A percentile compares a stretch with the other conserved stretches of the same genome.
Conservation (phyloP, 306 rosid species). For the Cyclanthera cordifolia region DNA sequence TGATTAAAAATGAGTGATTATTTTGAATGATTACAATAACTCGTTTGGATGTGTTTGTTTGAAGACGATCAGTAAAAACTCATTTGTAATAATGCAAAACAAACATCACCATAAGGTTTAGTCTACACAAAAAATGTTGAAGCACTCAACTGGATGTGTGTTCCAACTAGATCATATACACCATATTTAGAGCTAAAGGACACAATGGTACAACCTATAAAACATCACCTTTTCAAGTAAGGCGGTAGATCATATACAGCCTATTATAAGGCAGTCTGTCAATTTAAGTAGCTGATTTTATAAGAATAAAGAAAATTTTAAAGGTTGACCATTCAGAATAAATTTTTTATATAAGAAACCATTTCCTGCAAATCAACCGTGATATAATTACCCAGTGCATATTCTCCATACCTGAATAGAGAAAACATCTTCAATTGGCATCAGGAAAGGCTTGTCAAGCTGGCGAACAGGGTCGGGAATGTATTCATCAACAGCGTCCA, state of each 20-base stretch:
- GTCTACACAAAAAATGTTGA: not conserved
- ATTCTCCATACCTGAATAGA: conserved; percentile 60
- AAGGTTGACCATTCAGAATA: not conserved
- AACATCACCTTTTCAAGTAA: no score
- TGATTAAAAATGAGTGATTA: no score
- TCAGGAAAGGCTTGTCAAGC: conserved; percentile 86
- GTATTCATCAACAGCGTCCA: conserved; percentile 93
- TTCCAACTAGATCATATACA: not conserved
- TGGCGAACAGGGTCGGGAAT: conserved; percentile 94
- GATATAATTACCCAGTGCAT: not conserved
- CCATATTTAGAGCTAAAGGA: not conserved
- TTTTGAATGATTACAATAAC: no score
- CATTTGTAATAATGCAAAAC: no score
- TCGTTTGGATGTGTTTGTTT: no score
- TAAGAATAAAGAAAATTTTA: not conserved
- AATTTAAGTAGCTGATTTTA: not conserved
- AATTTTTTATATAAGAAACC: not conserved
- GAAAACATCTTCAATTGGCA: conserved; percentile 92
- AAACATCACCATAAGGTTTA: no score
- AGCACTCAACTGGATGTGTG: not conserved
- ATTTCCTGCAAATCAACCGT: not conserved
- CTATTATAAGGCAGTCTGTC: not conserved
- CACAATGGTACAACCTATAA: no score
- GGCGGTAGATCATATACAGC: not conserved
- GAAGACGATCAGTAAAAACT: no score